Evolutionary conservation across 2,329 filamentous ascomycete species (phyloP).

Genomic region (Cryphonectria naterciae): DNA sequence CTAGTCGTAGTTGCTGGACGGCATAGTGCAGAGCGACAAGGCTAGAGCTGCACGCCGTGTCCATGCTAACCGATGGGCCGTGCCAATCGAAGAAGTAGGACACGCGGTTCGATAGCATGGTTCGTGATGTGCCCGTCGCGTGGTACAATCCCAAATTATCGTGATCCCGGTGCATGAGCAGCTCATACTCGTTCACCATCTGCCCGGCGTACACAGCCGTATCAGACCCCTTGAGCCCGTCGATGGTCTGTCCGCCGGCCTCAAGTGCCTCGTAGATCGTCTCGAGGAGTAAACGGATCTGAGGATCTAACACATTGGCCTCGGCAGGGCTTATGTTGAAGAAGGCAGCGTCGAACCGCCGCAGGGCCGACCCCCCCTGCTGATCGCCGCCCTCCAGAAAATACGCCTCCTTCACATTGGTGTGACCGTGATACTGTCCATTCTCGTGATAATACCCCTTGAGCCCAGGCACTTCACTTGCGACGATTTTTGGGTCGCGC

Average conservation of each 20-base stretch:
- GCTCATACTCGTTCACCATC: slow-evolving; percentile 35
- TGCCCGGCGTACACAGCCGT: slow-evolving; percentile 38
- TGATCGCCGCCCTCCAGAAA: not conserved
- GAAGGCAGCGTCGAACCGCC: slow-evolving; percentile 34
- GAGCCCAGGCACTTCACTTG: slow-evolving; percentile 29
- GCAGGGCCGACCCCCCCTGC: not conserved
- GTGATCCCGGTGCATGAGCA: slow-evolving; percentile 25
- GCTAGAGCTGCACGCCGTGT: slow-evolving; percentile 49
- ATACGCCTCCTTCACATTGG: slow-evolving; percentile 36
- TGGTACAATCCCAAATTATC: slow-evolving; percentile 34
- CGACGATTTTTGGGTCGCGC: slow-evolving; percentile 31
- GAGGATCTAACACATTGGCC: slow-evolving; percentile 29
- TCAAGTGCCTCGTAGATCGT: slow-evolving; percentile 33
- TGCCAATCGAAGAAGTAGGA: slow-evolving; percentile 46
- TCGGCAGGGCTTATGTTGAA: slow-evolving; percentile 33
- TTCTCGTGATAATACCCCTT: slow-evolving; percentile 35
- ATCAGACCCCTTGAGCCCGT: slow-evolving; percentile 31
- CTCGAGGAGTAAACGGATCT: slow-evolving; percentile 27
- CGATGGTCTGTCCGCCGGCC: slow-evolving; percentile 27
- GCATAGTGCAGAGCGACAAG: slow-evolving; percentile 46
- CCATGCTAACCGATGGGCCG: slow-evolving; percentile 46
- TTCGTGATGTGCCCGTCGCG: slow-evolving; percentile 38
- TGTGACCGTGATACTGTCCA: slow-evolving; percentile 34
- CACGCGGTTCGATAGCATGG: slow-evolving; percentile 43
- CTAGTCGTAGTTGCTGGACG: slow-evolving; percentile 39